Evolutionary conservation across 352 stramenopile species (phyloP), one percentile per base, ranked within the genome.

Genomic region (Pythium vanterpoolii): DNA sequence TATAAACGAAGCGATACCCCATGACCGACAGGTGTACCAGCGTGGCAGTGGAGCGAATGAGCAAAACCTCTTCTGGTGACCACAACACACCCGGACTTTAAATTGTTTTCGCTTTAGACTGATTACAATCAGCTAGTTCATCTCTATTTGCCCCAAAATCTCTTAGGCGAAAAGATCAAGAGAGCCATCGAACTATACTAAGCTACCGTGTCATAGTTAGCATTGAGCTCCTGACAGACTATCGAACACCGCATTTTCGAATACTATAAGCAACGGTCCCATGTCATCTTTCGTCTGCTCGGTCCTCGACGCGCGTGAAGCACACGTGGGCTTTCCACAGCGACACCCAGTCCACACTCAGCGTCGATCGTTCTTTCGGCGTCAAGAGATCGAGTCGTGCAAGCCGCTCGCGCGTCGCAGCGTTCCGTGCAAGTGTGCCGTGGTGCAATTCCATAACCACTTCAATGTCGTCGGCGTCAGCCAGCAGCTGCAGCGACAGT

Each of bases 391-490:
- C 54, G 2, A 61, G 26, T 2, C 54, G 42, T 18, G 30, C 31
- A n/a, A 60, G 33, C 36, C 34, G 39, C 9, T 50, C 43, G 13
- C 44, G 54, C 23, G 27, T n/a, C 11, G 26, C 24, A 7, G 43
- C 43, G 16, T 24, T 45, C 6, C 26, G 33, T 14, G 33, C 6
- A 21, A 54, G 33, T 18, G 54, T 34, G 28, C 52, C 54, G 43
- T 61, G 54, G 19, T 61, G 54, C 28, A 61, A 16, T 18, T 52
- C 54, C 39, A 61, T 1, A 9, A 31, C 38, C 30, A 38, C 21
- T 28, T 53, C 18, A 5, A 61, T 1, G 1, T 34, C 28, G 21
- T 30, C 36, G 26, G 42, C 42, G 7, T 30, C 28, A 13, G 30
- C 26, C 0, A 31, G 42, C 3, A 54, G 43, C 7, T 47, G 31